Percentiles rank a stretch among this genome's conserved stretches.
Conservation (phyloP, 768 basidiomycete genomes). For the Trametes villosa region DNA sequence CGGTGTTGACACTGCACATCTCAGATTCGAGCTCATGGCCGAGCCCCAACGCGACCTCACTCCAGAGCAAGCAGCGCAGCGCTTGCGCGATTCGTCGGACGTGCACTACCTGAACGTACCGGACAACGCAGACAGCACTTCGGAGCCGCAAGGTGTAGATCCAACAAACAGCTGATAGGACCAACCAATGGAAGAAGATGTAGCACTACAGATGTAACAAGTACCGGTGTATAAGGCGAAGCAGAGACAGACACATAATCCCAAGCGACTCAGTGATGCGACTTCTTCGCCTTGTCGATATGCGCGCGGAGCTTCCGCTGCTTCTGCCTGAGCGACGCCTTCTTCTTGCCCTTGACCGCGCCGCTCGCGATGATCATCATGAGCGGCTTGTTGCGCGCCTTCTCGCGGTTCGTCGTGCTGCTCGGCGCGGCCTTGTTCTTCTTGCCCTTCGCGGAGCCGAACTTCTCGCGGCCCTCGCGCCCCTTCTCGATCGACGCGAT, state of each 20-base stretch:
- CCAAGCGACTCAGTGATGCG: constrained; percentile 20
- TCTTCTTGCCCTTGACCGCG: constrained; percentile 82
- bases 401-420: constrained; percentile 90
- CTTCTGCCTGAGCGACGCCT: constrained; percentile 79
- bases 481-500: constrained; percentile 92
- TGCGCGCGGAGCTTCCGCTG: constrained; percentile 79
- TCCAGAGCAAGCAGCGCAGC: constrained; percentile 81
- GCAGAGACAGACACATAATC: not conserved
- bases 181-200: not conserved
- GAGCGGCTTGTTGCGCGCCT: constrained; percentile 91
- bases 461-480: constrained; percentile 93
- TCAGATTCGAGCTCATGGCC: constrained; percentile 86
- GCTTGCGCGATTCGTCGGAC: constrained; percentile 57
- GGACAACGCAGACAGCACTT: constrained; percentile 3
- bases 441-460: constrained; percentile 89
- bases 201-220: not conserved
- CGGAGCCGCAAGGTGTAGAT: constrained; percentile 6
- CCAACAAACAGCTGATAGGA: constrained; percentile 6
- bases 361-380: constrained; percentile 90
- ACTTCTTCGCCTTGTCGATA: constrained; percentile 70
- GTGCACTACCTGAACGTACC: constrained; percentile 58
- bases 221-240: not conserved
- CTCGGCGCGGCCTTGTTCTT: constrained; percentile 81
- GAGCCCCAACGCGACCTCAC: constrained; percentile 91
- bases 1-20: constrained; percentile 9